Evolutionary conservation across 2,329 filamentous ascomycete species (phyloP), one percentile per base, ranked within the genome.

Genomic region (Periconia digitata): DNA sequence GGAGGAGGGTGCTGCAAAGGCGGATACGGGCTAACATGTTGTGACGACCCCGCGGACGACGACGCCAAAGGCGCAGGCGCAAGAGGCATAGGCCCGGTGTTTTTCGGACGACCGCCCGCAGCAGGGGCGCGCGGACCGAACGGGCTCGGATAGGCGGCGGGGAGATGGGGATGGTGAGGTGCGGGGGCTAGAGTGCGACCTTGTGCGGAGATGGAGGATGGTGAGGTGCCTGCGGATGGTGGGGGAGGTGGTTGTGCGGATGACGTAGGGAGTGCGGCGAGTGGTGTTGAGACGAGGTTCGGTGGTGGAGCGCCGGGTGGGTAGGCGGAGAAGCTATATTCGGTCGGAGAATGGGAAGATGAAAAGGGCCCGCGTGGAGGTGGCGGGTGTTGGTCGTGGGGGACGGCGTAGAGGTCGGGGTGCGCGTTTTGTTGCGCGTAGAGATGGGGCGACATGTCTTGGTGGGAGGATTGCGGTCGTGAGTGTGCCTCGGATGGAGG

Each of bases 151-250:
- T 56, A 60, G 15, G 43, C 18, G 34, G 37, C n/a, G 58, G n/a
- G 46, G 43, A 6, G 49, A 47, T 21, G n/a, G n/a, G n/a, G n/a
- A n/a, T n/a, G n/a, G n/a, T 54, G 43, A 23, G 64, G 64, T 23
- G 61, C 59, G 7, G 63, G 62, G 34, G 59, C 60, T 20, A 64
- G 59, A 37, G 60, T 49, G 27, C 62, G 59, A 17, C 44, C 49
- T 17, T 46, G 42, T 10, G 39, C 39, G 6, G 60, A n/a, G n/a
- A n/a, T n/a, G n/a, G n/a, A n/a, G n/a, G n/a, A n/a, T n/a, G n/a
- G n/a, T n/a, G 51, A 6, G 38, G 38, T 15, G 34, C 29, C 34
- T 36, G 24, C 8, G 58, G 47, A 34, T 46, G 48, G 27, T 32
- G 4, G 27, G n/a, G 3, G 27, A 32, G 5, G 27, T 15, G 4